Conservation (phyloP, 2,329 filamentous ascomycete genomes). For the Pyricularia sp. region DNA sequence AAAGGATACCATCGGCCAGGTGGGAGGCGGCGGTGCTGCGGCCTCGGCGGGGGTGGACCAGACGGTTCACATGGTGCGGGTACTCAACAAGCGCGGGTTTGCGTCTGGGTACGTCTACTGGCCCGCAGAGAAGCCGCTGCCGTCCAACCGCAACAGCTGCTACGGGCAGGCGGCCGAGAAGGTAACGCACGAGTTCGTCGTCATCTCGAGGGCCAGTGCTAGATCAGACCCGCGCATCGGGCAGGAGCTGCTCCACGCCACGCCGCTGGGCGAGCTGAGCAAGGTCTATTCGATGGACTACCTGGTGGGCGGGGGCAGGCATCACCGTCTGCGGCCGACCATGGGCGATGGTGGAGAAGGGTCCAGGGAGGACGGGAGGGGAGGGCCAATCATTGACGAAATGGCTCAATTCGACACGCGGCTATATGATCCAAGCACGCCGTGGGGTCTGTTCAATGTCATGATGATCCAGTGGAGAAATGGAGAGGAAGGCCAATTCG, state of each 20-base stretch:
- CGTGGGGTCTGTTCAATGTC: slow-evolving; percentile 5
- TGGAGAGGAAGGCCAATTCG: neutral
- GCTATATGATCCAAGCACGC: slow-evolving; percentile 1
- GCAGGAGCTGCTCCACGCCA: slow-evolving; percentile 5
- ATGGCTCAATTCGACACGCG: slow-evolving; percentile 4
- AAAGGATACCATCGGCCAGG: neutral
- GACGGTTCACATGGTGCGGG: neutral
- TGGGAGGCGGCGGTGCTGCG: neutral
- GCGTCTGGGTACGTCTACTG: slow-evolving; percentile 3
- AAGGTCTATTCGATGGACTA: slow-evolving; percentile 5
- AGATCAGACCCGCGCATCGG: slow-evolving; percentile 3
- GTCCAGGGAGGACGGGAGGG: neutral
- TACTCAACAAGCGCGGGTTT: slow-evolving; percentile 3
- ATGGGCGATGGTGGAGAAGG: neutral
- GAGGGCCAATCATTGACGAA: neutral
- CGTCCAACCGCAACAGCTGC: neutral
- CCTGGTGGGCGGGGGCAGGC: neutral
- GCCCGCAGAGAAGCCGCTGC: neutral
- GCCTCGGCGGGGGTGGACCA: neutral
- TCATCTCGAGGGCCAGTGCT: neutral
- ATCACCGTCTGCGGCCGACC: neutral
- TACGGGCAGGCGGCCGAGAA: neutral
- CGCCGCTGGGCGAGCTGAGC: neutral
- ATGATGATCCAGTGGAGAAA: slow-evolving; percentile 5
- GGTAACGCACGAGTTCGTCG: slow-evolving; percentile 1